These are phyloP conservation scores for Astrephomene gubernaculifera DNA, from an alignment of 139 green algal genomes.

Conservation along the genomic window DNA sequence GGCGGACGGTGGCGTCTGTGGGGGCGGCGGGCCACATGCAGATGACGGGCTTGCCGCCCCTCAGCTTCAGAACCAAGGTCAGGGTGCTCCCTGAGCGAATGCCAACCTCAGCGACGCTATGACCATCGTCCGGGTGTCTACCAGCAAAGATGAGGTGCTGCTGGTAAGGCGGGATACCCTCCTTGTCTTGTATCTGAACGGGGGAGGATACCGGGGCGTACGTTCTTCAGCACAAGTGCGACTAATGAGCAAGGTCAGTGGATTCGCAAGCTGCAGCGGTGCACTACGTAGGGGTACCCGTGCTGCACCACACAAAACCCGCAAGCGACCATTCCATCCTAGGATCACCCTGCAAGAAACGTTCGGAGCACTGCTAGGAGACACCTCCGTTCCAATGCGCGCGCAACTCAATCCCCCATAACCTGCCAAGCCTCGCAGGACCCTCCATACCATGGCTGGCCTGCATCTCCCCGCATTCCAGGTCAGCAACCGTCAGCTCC, in stretches of 20 bases:
- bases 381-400: too few relatives aligned
- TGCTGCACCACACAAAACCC: not conserved
- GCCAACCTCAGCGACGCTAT: not conserved
- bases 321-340: not conserved
- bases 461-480: too few relatives aligned
- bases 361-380: not conserved
- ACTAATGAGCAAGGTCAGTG: not conserved
- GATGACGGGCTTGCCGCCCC: conserved; percentile 74
- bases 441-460: too few relatives aligned
- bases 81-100: conserved; percentile 80
- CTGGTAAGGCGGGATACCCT: not conserved
- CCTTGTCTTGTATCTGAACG: not conserved
- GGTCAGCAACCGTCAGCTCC: too few relatives aligned
- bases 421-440: too few relatives aligned
- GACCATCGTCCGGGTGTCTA: not conserved
- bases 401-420: too few relatives aligned
- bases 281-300: not conserved
- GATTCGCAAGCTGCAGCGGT: not conserved
- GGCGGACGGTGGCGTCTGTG: not conserved
- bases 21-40: not conserved
- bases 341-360: not conserved
- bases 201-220: not conserved
- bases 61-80: conserved; percentile 93
- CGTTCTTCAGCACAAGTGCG: too few relatives aligned
- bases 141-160: not conserved